Evolutionary conservation across 371 early-diverging fungal genomes (phyloP).

Genomic region (Lichtheimia hyalospora): DNA sequence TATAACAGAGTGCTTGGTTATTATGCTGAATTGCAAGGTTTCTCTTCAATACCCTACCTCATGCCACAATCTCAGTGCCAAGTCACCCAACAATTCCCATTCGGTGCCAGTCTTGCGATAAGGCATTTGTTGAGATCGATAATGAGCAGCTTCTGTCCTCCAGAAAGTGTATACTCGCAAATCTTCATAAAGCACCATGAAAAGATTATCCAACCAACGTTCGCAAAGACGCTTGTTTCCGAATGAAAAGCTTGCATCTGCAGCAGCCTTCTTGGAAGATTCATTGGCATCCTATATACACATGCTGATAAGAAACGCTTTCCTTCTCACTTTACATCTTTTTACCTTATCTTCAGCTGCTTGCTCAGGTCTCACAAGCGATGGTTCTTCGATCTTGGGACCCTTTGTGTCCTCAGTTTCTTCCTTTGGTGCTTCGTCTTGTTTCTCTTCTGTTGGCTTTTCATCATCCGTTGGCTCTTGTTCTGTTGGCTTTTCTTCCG

Average conservation of each 20-base stretch:
- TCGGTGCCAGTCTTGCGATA: constrained; percentile 92
- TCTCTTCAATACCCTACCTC: constrained; percentile 39
- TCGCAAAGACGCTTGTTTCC: constrained; percentile 96
- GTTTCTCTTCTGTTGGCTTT: too few species aligned
- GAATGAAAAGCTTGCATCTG: constrained; percentile 61
- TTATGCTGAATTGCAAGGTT: background rate
- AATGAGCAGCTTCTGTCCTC: constrained; percentile 70
- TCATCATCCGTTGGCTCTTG: too few species aligned
- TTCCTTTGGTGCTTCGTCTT: too few species aligned
- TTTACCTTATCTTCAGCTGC: constrained; percentile 30
- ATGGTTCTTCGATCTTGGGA: constrained; percentile 25
- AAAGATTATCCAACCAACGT: constrained; percentile 97
- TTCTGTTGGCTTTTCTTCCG: too few species aligned
- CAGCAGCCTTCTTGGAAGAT: constrained; percentile 10
- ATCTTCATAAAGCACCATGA: constrained; percentile 97
- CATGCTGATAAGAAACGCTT: background rate
- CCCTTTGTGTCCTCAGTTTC: background rate
- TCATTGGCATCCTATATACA: background rate
- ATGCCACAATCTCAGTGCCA: constrained; percentile 84
- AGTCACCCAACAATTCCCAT: constrained; percentile 95
- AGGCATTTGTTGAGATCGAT: constrained; percentile 71
- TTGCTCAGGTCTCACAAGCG: constrained; percentile 38
- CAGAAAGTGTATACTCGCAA: constrained; percentile 91
- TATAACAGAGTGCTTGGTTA: constrained; percentile 13
- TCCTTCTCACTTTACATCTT: constrained; percentile 24